Conservation (phyloP, 140 eudicot species). For the Oenanthe javanica region DNA sequence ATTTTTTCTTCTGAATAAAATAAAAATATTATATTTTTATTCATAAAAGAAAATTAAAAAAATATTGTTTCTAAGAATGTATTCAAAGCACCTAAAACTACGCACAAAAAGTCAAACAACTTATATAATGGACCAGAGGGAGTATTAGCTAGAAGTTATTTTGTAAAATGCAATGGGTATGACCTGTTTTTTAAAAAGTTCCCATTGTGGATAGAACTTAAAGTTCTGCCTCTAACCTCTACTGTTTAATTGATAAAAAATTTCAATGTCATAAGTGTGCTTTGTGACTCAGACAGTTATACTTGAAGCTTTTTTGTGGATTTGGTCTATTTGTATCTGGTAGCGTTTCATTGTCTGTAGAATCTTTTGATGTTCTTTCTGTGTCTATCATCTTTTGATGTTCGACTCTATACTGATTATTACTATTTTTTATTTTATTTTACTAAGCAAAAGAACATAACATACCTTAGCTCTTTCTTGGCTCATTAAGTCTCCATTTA, state of each 20-base stretch:
- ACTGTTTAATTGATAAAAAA: not conserved
- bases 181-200: not conserved
- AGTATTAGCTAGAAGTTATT: not conserved
- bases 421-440: not conserved
- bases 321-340: not conserved
- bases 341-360: not conserved
- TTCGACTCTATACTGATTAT: not conserved
- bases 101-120: no score
- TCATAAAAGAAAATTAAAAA: no score
- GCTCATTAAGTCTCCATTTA: not conserved
- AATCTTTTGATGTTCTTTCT: not conserved
- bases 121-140: no score
- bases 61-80: no score
- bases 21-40: no score
- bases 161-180: not conserved
- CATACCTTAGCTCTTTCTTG: not conserved
- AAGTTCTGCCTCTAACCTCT: not conserved
- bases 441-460: not conserved
- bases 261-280: not conserved
- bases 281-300: not conserved
- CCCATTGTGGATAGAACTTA: not conserved
- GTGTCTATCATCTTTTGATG: not conserved
- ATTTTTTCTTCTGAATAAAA: no score
- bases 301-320: not conserved
- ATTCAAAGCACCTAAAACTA: no score